Base-by-base conservation (phyloP, 2,329 filamentous ascomycete genomes). In the Sarocladium oryzae region DNA sequence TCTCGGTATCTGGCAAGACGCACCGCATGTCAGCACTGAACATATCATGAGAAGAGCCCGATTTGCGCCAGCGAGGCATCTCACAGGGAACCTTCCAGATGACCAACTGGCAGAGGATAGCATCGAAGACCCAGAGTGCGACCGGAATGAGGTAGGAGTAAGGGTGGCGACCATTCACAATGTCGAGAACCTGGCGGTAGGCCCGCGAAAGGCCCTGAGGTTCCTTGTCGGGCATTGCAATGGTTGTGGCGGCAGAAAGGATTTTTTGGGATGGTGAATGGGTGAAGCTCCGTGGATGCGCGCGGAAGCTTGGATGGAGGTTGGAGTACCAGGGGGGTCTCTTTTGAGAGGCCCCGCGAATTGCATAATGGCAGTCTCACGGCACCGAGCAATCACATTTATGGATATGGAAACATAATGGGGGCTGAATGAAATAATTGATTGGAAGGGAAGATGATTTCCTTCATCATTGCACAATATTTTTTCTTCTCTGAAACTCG, bases 11-110 rank as follows among this genome's bases (percentile, higher is more conserved):
- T 78, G 58, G 28, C 13, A 13, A 20, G 16, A 48, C 33, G 5
- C 16, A 20, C 4, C 21, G 20, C 40, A 48, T 4, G 6, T 21
- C 16, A 18, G 18, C 15, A 4, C 11, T n/a, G 16, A 37, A 6
- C 20, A n/a, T 36, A 30, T 13, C 37, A 41, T 28, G 8, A 10
- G 33, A 36, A 51, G 20, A 55, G 53, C 4, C 4, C 24, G 16
- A 16, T 9, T 9, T 23, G 21, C 2, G 33, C 21, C 30, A 45
- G 30, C 23, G 49, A 21, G 20, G 30, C 18, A 51, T 50, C 85
- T 72, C 74, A 95, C 90, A 96, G 36, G 90, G 84, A 53, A 96
- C 77, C 66, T 84, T 91, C 77, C 82, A 84, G 56, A 96, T 86
- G 56, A 96, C 78, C 30, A 88, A 65, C 15, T 71, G 77, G 66